Percentiles rank a stretch among this genome's conserved stretches.
These are phyloP conservation scores for Pseudogymnoascus destructans DNA, from an alignment of 2,329 filamentous ascomycete species.

Conservation along the genomic window DNA sequence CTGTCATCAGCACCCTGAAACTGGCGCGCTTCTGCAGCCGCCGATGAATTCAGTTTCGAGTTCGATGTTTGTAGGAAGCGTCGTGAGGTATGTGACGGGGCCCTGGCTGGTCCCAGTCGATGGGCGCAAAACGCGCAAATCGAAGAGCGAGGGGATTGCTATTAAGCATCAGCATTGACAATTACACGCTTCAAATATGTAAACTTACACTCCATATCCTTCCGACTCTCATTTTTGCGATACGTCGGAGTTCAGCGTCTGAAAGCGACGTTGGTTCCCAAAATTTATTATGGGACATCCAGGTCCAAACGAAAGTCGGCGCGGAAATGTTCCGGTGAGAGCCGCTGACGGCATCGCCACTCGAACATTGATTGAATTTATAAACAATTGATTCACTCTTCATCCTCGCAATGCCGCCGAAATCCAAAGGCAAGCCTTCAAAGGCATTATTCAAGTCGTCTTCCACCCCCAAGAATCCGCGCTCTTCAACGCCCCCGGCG, in stretches of 20 bases:
- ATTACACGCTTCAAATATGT: background rate
- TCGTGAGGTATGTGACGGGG: conserved; percentile 23
- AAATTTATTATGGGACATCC: conserved; percentile 10
- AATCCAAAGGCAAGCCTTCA: background rate
- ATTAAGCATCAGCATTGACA: background rate
- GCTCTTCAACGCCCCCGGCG: conserved; percentile 31
- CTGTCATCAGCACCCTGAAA: background rate
- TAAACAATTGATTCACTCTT: background rate
- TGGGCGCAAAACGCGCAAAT: conserved; percentile 26
- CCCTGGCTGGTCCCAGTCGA: conserved; percentile 22
- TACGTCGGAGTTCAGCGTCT: conserved; percentile 9
- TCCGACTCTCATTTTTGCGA: conserved; percentile 22
- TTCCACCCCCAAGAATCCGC: conserved; percentile 1
- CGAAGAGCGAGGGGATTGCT: conserved; percentile 22
- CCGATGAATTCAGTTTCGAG: conserved; percentile 2
- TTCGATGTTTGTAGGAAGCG: conserved; percentile 25
- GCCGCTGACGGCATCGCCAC: conserved; percentile 1
- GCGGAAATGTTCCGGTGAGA: conserved; percentile 6
- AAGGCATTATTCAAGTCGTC: conserved; percentile 4
- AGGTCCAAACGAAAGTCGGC: conserved; percentile 5
- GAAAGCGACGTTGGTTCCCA: conserved; percentile 11
- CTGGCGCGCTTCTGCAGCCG: background rate
- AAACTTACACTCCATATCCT: conserved; percentile 21
- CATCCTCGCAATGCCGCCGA: conserved; percentile 2
- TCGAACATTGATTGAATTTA: background rate